phyloP scores from a whole-genome alignment of 331 rosid species.

The Telfairia occidentalis region DNA sequence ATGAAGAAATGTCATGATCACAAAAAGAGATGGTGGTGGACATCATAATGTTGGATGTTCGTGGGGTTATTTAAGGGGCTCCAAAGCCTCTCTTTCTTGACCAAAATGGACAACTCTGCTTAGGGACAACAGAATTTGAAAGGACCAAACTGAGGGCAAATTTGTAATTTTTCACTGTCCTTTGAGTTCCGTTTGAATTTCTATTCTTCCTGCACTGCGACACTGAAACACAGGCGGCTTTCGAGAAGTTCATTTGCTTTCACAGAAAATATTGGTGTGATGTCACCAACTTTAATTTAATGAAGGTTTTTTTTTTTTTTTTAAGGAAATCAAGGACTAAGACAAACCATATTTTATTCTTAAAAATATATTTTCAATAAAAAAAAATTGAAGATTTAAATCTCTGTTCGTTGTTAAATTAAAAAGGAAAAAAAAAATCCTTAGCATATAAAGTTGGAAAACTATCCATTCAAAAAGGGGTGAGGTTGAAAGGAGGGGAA shows the following conservation, averaged over 20 bases:
- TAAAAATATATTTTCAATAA: too few species aligned
- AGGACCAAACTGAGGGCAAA: neutral
- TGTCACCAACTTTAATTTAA: neutral
- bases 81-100: neutral
- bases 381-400: too few species aligned
- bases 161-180: neutral
- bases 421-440: too few species aligned
- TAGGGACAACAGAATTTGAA: neutral
- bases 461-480: too few species aligned
- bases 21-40: slow-evolving; percentile 4
- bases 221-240: neutral
- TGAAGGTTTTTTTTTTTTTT: neutral
- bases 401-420: too few species aligned
- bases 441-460: too few species aligned
- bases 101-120: neutral
- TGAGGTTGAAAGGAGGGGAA: too few species aligned
- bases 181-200: neutral
- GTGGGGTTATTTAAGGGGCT: slow-evolving; percentile 4
- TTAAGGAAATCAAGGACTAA: too few species aligned
- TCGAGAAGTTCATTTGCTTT: neutral
- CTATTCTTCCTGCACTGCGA: neutral
- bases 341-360: too few species aligned
- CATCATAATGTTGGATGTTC: slow-evolving; percentile 8
- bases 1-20: slow-evolving; percentile 3
- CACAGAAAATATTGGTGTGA: neutral